Evolutionary conservation across 2,329 filamentous ascomycete species (phyloP), one percentile per base, ranked within the genome.

Genomic region (Aspergillus terreus): DNA sequence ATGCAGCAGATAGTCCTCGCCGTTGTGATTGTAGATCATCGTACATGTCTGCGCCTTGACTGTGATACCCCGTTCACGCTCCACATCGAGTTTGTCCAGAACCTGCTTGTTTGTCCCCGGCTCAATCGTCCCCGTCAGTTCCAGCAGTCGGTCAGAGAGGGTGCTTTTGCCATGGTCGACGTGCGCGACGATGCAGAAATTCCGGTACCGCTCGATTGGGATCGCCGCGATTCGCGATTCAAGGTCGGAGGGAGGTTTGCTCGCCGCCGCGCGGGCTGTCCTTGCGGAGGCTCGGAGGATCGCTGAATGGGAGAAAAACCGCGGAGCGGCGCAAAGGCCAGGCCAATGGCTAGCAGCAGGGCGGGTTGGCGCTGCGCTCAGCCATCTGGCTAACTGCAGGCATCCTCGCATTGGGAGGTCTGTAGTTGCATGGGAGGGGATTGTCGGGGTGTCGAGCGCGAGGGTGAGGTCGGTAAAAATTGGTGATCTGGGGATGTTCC

Each of bases 161-260:
- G 94, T 99, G 68, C 89, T 95, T 74, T 99, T 99, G 64, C 94
- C 94, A 84, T 99, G 94, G 71, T 99, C 94, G 68, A 99, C 95
- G 71, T 99, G 94, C 9, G 94, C 94, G 47, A 99, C 92, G 65
- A 99, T 97, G 73, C 94, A 99, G 71, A 99, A 99, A 72, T 99
- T 99, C 57, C 94, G 87, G 65, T 82, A 80, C 35, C 77, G 71
- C 35, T 79, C 76, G 48, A 80, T 72, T 6, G 78, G 78, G 47
- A 80, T 79, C 4, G 70, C 71, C 4, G 73, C 67, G 33, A 80
- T 79, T 44, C 84, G 77, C 52, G 76, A 73, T 67, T 87, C 84
- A 19, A 87, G 76, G 21, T 80, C 78, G n/a, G 77, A 66, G 4
- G 68, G 58, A 1, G 61, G 56, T 47, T 66, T 64, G 9, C 55